These are phyloP conservation scores for Russula virescens DNA, from an alignment of 768 basidiomycete genomes.

Conservation along the genomic window DNA sequence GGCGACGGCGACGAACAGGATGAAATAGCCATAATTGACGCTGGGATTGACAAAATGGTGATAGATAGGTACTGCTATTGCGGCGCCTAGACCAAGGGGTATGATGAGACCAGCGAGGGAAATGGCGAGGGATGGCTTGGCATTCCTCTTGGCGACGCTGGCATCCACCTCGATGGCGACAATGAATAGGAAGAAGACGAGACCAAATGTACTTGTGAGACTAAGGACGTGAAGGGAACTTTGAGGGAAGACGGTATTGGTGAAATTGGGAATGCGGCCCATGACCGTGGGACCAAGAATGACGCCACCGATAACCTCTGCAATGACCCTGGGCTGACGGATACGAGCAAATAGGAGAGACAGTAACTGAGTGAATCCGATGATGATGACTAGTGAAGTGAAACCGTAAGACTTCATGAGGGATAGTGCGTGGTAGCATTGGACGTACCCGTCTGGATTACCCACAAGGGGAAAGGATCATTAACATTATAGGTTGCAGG, in stretches of 20 bases:
- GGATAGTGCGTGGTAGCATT: neutral
- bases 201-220: constrained; percentile 70
- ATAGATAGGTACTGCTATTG: constrained; percentile 68
- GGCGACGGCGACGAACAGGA: constrained; percentile 81
- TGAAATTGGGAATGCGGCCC: constrained; percentile 75
- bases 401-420: neutral
- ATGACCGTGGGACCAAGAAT: constrained; percentile 67
- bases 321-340: constrained; percentile 87
- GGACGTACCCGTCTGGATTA: constrained; percentile 63
- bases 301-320: constrained; percentile 89
- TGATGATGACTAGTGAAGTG: constrained; percentile 59
- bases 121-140: constrained; percentile 49
- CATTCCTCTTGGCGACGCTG: constrained; percentile 59
- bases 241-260: constrained; percentile 34
- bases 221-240: constrained; percentile 51
- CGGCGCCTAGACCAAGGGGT: constrained; percentile 79
- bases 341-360: constrained; percentile 58
- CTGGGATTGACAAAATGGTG: constrained; percentile 50
- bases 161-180: constrained; percentile 83
- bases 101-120: constrained; percentile 64
- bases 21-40: constrained; percentile 73
- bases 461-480: constrained; percentile 74
- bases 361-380: constrained; percentile 71
- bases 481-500: constrained; percentile 53
- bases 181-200: constrained; percentile 76